A percentile compares a stretch with the other conserved stretches of the same genome.
Evolutionary conservation across 176 grass and related monocot genomes (phyloP).

Genomic region (Neostapfia colusana): DNA sequence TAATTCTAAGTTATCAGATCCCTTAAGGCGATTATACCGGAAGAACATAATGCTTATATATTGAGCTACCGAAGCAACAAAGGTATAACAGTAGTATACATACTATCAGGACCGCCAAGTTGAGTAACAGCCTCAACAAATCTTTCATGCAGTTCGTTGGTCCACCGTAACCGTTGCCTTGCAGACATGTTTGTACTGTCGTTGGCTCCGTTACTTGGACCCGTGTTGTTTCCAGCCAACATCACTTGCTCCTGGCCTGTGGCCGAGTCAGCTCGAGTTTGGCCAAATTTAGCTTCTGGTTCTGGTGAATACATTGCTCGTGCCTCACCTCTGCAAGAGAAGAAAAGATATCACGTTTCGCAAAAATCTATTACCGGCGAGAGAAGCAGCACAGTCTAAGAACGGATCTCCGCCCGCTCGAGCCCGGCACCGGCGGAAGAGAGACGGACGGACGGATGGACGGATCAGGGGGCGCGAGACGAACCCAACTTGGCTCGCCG

Average conservation of each 20-base stretch:
- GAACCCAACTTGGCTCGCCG: not conserved
- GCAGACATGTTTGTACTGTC: slow-evolving; percentile 55
- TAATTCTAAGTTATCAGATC: not conserved
- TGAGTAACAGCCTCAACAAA: slow-evolving; percentile 95
- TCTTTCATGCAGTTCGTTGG: slow-evolving; percentile 83
- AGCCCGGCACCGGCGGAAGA: not conserved
- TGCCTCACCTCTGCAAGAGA: slow-evolving; percentile 37
- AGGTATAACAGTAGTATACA: slow-evolving; percentile 27
- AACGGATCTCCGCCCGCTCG: not conserved
- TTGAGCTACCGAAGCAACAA: slow-evolving; percentile 3
- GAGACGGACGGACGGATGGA: not conserved
- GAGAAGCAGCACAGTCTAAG: not conserved
- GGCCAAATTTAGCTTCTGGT: slow-evolving; percentile 46
- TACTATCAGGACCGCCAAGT: slow-evolving; percentile 97
- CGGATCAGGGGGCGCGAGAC: not conserved
- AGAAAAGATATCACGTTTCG: no score
- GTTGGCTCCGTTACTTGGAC: slow-evolving; percentile 40
- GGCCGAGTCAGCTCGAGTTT: slow-evolving; percentile 31
- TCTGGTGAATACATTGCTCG: slow-evolving; percentile 56
- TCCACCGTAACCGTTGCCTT: slow-evolving; percentile 94
- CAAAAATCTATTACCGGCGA: no score
- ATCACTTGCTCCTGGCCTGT: slow-evolving; percentile 55
- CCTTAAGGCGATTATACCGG: not conserved
- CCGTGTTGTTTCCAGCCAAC: slow-evolving; percentile 51
- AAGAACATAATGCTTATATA: not conserved